Evolutionary conservation across 768 basidiomycete genomes (phyloP).

Genomic region (Boletus edulis): DNA sequence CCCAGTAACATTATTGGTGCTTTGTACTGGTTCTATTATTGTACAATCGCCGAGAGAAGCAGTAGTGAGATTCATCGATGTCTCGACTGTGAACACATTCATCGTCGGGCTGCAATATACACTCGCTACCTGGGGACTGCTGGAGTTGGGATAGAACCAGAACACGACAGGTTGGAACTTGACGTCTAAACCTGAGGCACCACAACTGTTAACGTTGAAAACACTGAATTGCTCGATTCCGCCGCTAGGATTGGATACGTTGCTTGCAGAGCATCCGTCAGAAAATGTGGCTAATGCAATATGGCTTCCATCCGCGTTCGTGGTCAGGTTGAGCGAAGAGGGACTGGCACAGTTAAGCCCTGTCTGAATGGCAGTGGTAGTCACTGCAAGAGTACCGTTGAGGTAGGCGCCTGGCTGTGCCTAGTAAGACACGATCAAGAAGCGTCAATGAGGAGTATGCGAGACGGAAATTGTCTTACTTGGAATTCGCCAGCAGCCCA

Average conservation of each 20-base stretch:
- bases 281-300: slow-evolving; percentile 44
- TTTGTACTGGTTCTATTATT: slow-evolving; percentile 24
- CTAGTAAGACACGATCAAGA: slow-evolving; percentile 27
- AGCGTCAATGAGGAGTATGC: not conserved
- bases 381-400: slow-evolving; percentile 52
- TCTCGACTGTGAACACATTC: slow-evolving; percentile 40
- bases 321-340: slow-evolving; percentile 23
- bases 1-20: slow-evolving; percentile 53
- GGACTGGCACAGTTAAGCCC: slow-evolving; percentile 47
- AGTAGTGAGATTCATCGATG: slow-evolving; percentile 43
- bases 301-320: slow-evolving; percentile 26
- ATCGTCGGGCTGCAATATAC: slow-evolving; percentile 61
- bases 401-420: slow-evolving; percentile 39
- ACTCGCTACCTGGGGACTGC: slow-evolving; percentile 40
- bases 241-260: slow-evolving; percentile 37
- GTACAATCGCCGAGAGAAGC: slow-evolving; percentile 40
- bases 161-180: slow-evolving; percentile 60
- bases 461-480: slow-evolving; percentile 31
- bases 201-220: slow-evolving; percentile 33
- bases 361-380: slow-evolving; percentile 49
- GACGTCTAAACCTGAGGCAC: slow-evolving; percentile 30
- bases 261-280: slow-evolving; percentile 41
- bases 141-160: slow-evolving; percentile 52
- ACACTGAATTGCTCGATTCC: slow-evolving; percentile 52
- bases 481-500: slow-evolving; percentile 58